Conservation (phyloP, 2,329 filamentous ascomycete species). For the Fusarium sp. region DNA sequence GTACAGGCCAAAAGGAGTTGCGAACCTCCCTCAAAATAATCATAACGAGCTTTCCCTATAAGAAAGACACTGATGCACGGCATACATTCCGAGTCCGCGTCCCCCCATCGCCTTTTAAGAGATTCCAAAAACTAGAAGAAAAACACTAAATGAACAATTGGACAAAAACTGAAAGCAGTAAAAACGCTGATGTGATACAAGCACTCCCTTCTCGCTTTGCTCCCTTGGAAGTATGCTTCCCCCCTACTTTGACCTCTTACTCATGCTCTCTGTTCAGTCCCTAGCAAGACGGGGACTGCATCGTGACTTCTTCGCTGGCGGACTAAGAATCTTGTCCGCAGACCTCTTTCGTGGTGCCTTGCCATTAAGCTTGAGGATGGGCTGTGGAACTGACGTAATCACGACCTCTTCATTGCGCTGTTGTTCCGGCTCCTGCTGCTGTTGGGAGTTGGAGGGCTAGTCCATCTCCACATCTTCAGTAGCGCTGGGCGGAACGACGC, state of each 20-base stretch:
- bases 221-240: constrained; percentile 6
- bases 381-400: not conserved
- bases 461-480: constrained; percentile 50
- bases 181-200: constrained; percentile 39
- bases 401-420: not conserved
- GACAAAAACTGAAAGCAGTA: constrained; percentile 17
- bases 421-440: constrained; percentile 16
- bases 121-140: constrained; percentile 22
- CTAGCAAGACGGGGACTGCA: constrained; percentile 6
- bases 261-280: not conserved
- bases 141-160: constrained; percentile 22
- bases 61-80: constrained; percentile 13
- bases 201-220: constrained; percentile 7
- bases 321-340: not conserved
- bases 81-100: constrained; percentile 15
- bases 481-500: constrained; percentile 52
- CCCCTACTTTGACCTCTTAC: not conserved
- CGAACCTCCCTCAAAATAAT: constrained; percentile 13
- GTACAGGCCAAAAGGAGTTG: constrained; percentile 36
- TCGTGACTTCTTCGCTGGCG: constrained; percentile 15
- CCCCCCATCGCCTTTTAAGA: constrained; percentile 22
- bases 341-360: constrained; percentile 12
- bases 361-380: not conserved
- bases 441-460: constrained; percentile 30
- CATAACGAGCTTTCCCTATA: constrained; percentile 15